Conservation (phyloP, 495 filamentous ascomycete species). For the Xanthoparmelia taractica region DNA sequence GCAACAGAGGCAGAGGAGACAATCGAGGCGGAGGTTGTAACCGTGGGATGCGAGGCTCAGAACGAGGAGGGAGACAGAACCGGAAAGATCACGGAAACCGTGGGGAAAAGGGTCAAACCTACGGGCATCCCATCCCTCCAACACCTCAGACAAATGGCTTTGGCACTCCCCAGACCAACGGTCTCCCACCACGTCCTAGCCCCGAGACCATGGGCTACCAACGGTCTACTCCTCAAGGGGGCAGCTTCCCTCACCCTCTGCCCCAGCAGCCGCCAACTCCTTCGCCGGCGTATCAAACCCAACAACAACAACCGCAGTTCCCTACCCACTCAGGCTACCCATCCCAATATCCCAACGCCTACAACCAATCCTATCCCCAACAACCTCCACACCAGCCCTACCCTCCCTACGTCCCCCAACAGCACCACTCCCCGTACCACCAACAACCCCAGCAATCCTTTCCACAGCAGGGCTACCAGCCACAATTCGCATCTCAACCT, state of each 20-base stretch:
- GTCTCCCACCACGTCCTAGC: conserved; percentile 18
- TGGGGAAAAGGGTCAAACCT: conserved; percentile 1
- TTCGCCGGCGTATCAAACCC: conserved; percentile 27
- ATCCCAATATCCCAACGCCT: conserved; percentile 23
- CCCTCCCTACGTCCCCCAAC: conserved; percentile 19
- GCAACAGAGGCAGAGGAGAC: conserved; percentile 43
- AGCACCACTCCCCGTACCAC: conserved; percentile 31
- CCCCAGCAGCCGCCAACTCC: conserved; percentile 28
- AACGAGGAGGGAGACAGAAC: conserved; percentile 33
- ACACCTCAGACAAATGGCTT: conserved; percentile 23
- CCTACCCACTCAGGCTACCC: conserved; percentile 10
- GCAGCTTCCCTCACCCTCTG: conserved; percentile 20
- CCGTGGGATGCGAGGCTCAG: conserved; percentile 25
- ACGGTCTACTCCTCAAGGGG: conserved; percentile 21
- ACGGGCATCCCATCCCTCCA: conserved; percentile 25
- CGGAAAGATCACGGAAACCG: conserved; percentile 27
- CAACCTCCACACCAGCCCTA: conserved; percentile 25
- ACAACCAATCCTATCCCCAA: conserved; percentile 24
- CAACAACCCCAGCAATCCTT: conserved; percentile 20
- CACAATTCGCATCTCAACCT: conserved; percentile 27
- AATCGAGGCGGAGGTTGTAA: conserved; percentile 26
- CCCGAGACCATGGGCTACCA: conserved; percentile 11
- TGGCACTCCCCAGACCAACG: conserved; percentile 11
- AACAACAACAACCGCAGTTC: conserved; percentile 4
- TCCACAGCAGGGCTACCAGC: conserved; percentile 31